phyloP scores from a whole-genome alignment of 306 rosid species.

The Quercus variabilis region DNA sequence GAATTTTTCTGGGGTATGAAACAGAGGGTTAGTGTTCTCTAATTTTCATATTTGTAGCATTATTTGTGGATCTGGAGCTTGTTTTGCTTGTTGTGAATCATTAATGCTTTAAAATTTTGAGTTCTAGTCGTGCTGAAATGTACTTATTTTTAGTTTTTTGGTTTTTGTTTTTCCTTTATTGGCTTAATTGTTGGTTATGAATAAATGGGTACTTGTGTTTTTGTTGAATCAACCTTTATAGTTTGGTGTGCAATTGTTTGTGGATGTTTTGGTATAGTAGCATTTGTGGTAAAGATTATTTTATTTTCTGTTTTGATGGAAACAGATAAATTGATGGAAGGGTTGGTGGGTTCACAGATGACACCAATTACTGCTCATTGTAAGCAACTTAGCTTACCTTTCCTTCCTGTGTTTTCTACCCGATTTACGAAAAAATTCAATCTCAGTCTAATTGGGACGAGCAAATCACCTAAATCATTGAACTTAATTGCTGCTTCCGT shows the following conservation, averaged over 20 bases:
- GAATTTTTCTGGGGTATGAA: background rate
- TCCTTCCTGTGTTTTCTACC: constrained; percentile 14
- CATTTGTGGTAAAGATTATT: background rate
- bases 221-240: background rate
- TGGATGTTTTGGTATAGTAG: background rate
- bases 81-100: background rate
- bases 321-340: constrained; percentile 41
- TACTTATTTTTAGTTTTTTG: background rate
- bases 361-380: constrained; percentile 27
- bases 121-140: background rate
- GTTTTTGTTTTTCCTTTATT: background rate
- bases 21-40: background rate
- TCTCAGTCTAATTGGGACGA: constrained; percentile 20
- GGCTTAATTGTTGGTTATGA: background rate
- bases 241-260: background rate
- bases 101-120: background rate
- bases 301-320: constrained; percentile 12
- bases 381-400: constrained; percentile 14
- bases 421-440: constrained; percentile 19
- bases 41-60: background rate
- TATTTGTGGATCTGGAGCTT: background rate
- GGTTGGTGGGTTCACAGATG: constrained; percentile 37
- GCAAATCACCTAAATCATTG: constrained; percentile 16
- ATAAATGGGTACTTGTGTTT: background rate
- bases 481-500: constrained; percentile 35